Evolutionary conservation across 1,284 basidiomycete genomes (phyloP).

Genomic region (Microstroma glucosiphilum): DNA sequence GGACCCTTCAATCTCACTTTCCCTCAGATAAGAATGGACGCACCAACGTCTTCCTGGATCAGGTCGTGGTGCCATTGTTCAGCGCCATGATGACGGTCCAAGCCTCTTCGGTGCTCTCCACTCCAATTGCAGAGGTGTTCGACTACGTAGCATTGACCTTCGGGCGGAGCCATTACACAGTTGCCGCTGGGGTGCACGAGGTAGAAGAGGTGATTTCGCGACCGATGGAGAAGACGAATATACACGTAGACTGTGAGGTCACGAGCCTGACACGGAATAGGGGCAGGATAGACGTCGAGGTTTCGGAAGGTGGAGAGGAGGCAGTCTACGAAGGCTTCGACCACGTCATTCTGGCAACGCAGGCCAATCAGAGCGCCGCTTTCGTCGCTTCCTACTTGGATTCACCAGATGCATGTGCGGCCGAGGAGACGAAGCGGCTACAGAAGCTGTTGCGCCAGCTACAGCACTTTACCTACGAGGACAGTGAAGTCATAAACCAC

Average conservation of each 20-base stretch:
- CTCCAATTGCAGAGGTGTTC: constrained; percentile 42
- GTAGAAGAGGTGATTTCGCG: constrained; percentile 28
- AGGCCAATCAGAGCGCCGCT: constrained; percentile 36
- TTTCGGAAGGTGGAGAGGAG: not conserved
- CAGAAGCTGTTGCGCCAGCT: constrained; percentile 12
- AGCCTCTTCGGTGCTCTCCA: constrained; percentile 18
- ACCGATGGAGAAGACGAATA: not conserved
- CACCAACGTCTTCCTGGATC: constrained; percentile 20
- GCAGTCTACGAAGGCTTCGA: constrained; percentile 27
- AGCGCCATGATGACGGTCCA: constrained; percentile 41
- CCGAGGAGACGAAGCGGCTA: constrained; percentile 10
- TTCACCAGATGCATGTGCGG: not conserved
- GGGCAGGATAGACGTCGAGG: not conserved
- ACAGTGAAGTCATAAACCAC: constrained; percentile 32
- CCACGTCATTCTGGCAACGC: constrained; percentile 45
- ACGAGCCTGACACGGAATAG: not conserved
- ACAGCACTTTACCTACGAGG: constrained; percentile 21
- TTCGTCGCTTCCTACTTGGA: constrained; percentile 22
- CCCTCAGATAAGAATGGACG: not conserved
- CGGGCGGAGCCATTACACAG: constrained; percentile 36
- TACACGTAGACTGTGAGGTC: constrained; percentile 3
- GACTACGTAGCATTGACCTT: constrained; percentile 46
- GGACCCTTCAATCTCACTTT: constrained; percentile 21
- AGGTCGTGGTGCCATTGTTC: constrained; percentile 35
- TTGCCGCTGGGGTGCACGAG: constrained; percentile 37